A percentile compares a stretch with the other conserved stretches of the same genome.
Evolutionary conservation across 2,329 filamentous ascomycete species (phyloP).

Genomic region (Coleophoma crateriformis): DNA sequence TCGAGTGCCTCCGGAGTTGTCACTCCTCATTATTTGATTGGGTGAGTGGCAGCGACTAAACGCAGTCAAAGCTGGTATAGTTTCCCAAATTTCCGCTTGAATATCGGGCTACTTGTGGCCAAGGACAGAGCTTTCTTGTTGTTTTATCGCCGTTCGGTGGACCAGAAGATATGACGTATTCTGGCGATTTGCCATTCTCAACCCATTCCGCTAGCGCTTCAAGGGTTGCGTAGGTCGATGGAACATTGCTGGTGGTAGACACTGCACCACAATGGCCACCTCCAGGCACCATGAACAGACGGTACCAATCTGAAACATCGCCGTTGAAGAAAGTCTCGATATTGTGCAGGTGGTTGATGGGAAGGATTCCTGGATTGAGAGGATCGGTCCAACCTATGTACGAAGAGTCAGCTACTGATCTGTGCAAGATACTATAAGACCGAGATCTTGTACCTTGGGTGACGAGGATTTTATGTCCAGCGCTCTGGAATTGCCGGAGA

Average conservation of each 20-base stretch:
- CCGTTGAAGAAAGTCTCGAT: constrained; percentile 19
- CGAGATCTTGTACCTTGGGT: constrained; percentile 21
- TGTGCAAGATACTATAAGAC: too few relatives aligned
- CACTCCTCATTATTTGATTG: too few relatives aligned
- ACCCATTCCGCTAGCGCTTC: constrained; percentile 29
- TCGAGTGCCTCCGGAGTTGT: too few relatives aligned
- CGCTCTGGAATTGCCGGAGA: constrained; percentile 22
- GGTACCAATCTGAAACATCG: constrained; percentile 26
- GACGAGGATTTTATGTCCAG: constrained; percentile 31
- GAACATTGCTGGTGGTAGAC: constrained; percentile 25
- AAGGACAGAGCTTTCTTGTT: constrained; percentile 28
- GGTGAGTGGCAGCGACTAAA: not conserved
- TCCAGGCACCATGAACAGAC: constrained; percentile 32
- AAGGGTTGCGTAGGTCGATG: constrained; percentile 27
- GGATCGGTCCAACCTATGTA: constrained; percentile 28
- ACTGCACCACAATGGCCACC: constrained; percentile 33
- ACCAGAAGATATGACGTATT: constrained; percentile 22
- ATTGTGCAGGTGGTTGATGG: constrained; percentile 27
- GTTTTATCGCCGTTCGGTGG: constrained; percentile 23
- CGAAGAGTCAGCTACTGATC: too few relatives aligned
- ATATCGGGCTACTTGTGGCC: constrained; percentile 23
- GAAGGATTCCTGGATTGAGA: constrained; percentile 29
- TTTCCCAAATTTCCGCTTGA: not conserved
- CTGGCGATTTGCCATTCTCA: constrained; percentile 23
- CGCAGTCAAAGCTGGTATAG: not conserved